phyloP scores from a whole-genome alignment of 2,329 filamentous ascomycete species.

The Hypoxylon sp. region DNA sequence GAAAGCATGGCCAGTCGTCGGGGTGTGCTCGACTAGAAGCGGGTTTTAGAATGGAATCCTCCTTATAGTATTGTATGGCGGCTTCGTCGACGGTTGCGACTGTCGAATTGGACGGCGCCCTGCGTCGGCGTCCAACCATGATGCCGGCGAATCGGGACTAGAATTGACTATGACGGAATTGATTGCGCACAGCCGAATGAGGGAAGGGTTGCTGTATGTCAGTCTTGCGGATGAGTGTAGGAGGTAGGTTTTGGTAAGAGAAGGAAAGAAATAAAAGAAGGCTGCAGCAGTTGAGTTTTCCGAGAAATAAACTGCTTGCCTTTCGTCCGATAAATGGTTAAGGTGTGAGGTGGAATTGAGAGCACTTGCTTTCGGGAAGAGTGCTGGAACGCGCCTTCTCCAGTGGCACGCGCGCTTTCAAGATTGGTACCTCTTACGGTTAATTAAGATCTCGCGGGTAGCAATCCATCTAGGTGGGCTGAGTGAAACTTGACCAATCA shows the following conservation, averaged over 20 bases:
- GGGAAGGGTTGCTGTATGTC: slow-evolving; percentile 3
- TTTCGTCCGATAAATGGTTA: not conserved
- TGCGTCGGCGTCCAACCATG: slow-evolving; percentile 59
- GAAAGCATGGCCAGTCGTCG: slow-evolving; percentile 73
- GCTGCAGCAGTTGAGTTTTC: not conserved
- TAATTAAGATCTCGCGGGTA: slow-evolving; percentile 27
- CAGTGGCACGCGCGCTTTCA: slow-evolving; percentile 27
- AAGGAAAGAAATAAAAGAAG: not conserved
- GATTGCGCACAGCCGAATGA: slow-evolving; percentile 54
- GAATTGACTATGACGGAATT: slow-evolving; percentile 28
- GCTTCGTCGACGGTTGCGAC: slow-evolving; percentile 60
- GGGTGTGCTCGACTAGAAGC: slow-evolving; percentile 55
- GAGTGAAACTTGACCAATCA: slow-evolving; percentile 28
- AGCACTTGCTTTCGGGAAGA: slow-evolving; percentile 13
- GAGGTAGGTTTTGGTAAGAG: not conserved
- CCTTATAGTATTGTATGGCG: slow-evolving; percentile 54
- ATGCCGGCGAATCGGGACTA: slow-evolving; percentile 28
- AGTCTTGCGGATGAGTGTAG: not conserved
- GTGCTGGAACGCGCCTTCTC: slow-evolving; percentile 30
- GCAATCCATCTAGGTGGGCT: slow-evolving; percentile 23
- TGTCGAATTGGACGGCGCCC: slow-evolving; percentile 63
- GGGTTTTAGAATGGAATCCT: slow-evolving; percentile 58
- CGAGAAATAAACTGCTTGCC: not conserved
- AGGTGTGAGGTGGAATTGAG: not conserved
- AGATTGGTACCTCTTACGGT: slow-evolving; percentile 16